These are phyloP conservation scores for Pleochaeta shiraiana DNA, from an alignment of 2,329 filamentous ascomycete genomes.

Conservation along the genomic window DNA sequence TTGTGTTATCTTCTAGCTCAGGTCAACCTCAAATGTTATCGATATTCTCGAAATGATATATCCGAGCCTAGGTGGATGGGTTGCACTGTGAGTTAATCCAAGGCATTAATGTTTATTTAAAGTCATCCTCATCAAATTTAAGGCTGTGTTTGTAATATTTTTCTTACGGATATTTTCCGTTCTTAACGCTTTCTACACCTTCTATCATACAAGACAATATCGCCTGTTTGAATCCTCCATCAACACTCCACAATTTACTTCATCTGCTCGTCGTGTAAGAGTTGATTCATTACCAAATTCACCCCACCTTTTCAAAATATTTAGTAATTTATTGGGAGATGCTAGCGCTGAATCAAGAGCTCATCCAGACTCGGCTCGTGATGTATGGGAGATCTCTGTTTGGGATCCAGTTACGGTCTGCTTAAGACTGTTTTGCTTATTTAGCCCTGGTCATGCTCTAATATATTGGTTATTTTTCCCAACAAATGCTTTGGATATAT, in stretches of 20 bases:
- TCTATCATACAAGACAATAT: slow-evolving; percentile 66
- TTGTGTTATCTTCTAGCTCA: background rate
- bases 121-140: slow-evolving; percentile 7
- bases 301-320: slow-evolving; percentile 55
- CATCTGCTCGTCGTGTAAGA: slow-evolving; percentile 70
- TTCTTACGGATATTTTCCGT: slow-evolving; percentile 42
- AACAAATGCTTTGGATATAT: slow-evolving; percentile 48
- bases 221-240: slow-evolving; percentile 77
- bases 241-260: slow-evolving; percentile 52
- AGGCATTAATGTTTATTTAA: background rate
- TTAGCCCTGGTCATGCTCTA: slow-evolving; percentile 83
- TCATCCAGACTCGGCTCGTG: slow-evolving; percentile 57
- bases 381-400: slow-evolving; percentile 86
- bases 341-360: slow-evolving; percentile 62
- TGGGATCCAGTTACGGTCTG: slow-evolving; percentile 86
- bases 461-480: slow-evolving; percentile 81
- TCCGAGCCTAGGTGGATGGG: slow-evolving; percentile 37
- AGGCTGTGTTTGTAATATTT: slow-evolving; percentile 54
- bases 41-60: slow-evolving; percentile 65
- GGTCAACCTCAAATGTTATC: slow-evolving; percentile 25
- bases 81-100: slow-evolving; percentile 31
- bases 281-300: slow-evolving; percentile 65
- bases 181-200: slow-evolving; percentile 61
- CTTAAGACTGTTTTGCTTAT: slow-evolving; percentile 65
- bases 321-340: slow-evolving; percentile 43